These are phyloP conservation scores for Trichoderma virens DNA, from an alignment of 495 filamentous ascomycete genomes.

Conservation along the genomic window DNA sequence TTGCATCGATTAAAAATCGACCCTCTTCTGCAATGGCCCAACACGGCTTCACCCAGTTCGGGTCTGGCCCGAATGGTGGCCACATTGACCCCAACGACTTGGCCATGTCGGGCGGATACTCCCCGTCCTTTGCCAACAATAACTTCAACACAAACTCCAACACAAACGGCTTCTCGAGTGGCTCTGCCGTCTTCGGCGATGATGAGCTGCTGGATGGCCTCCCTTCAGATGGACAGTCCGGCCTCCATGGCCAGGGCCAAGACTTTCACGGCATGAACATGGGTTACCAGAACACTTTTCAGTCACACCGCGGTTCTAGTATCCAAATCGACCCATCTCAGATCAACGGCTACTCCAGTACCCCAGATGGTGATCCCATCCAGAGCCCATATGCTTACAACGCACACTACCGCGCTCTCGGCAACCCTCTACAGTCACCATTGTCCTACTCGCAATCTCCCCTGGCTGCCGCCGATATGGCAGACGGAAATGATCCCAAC, in stretches of 20 bases:
- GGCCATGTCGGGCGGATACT: constrained; percentile 49
- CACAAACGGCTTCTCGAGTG: constrained; percentile 32
- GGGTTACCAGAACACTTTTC: constrained; percentile 39
- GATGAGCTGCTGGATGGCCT: constrained; percentile 59
- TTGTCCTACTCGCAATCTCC: constrained; percentile 44
- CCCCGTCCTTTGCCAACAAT: constrained; percentile 29
- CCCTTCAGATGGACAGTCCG: constrained; percentile 34
- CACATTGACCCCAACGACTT: constrained; percentile 84
- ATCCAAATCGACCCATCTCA: constrained; percentile 43
- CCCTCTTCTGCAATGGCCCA: constrained; percentile 40
- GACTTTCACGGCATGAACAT: constrained; percentile 41
- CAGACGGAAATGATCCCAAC: constrained; percentile 31
- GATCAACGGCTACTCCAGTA: constrained; percentile 73
- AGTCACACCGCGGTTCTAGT: constrained; percentile 27
- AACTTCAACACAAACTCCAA: constrained; percentile 26
- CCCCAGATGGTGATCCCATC: constrained; percentile 79
- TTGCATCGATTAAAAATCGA: not conserved
- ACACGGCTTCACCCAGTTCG: constrained; percentile 57
- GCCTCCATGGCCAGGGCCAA: constrained; percentile 41
- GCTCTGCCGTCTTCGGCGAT: constrained; percentile 49
- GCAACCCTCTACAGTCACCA: constrained; percentile 42
- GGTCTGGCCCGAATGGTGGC: constrained; percentile 46
- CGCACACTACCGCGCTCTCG: constrained; percentile 41
- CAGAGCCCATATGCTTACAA: constrained; percentile 67
- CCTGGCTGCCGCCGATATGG: constrained; percentile 47